A percentile compares a stretch with the other conserved stretches of the same genome.
phyloP scores from a whole-genome alignment of 2,329 filamentous ascomycete genomes.

The Paracoccidioides lutzii region DNA sequence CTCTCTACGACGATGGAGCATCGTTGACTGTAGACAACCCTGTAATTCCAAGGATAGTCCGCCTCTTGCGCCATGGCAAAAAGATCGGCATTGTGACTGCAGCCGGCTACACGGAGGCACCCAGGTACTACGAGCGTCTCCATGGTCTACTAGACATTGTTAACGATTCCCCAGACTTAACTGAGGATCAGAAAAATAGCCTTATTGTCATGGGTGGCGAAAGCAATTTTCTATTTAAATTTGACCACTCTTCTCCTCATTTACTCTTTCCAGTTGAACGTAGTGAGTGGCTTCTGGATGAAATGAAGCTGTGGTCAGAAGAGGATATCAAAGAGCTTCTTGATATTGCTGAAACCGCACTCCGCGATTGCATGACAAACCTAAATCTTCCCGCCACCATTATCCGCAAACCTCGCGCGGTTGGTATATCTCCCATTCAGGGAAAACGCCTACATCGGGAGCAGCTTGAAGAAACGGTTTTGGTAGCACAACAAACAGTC shows the following conservation, averaged over 20 bases:
- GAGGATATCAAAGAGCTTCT: constrained; percentile 66
- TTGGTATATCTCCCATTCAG: constrained; percentile 58
- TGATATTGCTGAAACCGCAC: constrained; percentile 72
- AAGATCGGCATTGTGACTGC: constrained; percentile 93
- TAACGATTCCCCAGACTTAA: constrained; percentile 46
- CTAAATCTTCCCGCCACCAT: constrained; percentile 68
- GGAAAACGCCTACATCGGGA: constrained; percentile 65
- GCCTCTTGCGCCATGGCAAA: constrained; percentile 63
- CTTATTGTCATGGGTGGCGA: constrained; percentile 91
- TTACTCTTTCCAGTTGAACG: constrained; percentile 52
- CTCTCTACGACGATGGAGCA: constrained; percentile 81
- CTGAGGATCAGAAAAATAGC: constrained; percentile 56
- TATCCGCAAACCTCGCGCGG: constrained; percentile 77
- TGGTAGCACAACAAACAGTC: constrained; percentile 84
- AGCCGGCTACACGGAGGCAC: constrained; percentile 80
- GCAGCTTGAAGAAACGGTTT: constrained; percentile 85
- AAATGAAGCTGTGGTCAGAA: constrained; percentile 41
- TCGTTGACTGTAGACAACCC: constrained; percentile 63
- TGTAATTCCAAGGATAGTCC: constrained; percentile 55
- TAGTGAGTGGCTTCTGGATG: constrained; percentile 47
- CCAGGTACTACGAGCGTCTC: constrained; percentile 74
- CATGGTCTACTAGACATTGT: constrained; percentile 78
- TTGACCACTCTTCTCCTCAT: constrained; percentile 49
- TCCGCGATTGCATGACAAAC: constrained; percentile 67
- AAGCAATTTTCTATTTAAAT: constrained; percentile 87